Percentiles rank a stretch among this genome's conserved stretches.
Conservation (phyloP, 2,329 filamentous ascomycete species). For the Curvularia verruculosa region DNA sequence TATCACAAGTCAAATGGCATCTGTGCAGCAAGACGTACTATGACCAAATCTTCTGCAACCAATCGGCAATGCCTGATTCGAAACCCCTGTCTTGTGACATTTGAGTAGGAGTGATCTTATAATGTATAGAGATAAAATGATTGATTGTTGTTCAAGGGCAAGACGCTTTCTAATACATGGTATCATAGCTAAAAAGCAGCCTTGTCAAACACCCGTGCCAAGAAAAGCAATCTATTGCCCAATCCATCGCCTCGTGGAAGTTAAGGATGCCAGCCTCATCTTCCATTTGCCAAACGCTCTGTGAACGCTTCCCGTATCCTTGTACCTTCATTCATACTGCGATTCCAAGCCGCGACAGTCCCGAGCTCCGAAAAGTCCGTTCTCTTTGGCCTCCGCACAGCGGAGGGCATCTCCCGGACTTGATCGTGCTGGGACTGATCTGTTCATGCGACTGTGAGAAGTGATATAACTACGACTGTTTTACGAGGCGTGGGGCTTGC, state of each 20-base stretch:
- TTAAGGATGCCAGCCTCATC: slow-evolving; percentile 34
- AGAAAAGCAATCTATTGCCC: slow-evolving; percentile 23
- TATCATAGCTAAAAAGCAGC: slow-evolving; percentile 15
- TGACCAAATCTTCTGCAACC: background rate
- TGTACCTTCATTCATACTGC: slow-evolving; percentile 29
- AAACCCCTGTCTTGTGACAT: too few species aligned
- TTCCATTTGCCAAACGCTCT: slow-evolving; percentile 26
- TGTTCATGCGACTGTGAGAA: slow-evolving; percentile 40
- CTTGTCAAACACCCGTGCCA: slow-evolving; percentile 22
- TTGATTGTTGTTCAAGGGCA: slow-evolving; percentile 12
- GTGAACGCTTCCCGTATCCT: slow-evolving; percentile 26
- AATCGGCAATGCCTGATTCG: background rate
- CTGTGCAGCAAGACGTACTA: background rate
- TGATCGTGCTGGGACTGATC: slow-evolving; percentile 17
- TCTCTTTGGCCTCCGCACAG: slow-evolving; percentile 13
- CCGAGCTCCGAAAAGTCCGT: slow-evolving; percentile 24
- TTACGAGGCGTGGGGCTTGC: slow-evolving; percentile 47
- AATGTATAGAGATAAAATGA: slow-evolving; percentile 4
- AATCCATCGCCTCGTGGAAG: slow-evolving; percentile 24
- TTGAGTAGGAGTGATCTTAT: background rate
- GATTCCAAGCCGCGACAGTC: slow-evolving; percentile 40
- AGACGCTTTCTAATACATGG: slow-evolving; percentile 9
- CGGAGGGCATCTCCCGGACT: slow-evolving; percentile 14
- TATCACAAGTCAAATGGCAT: background rate
- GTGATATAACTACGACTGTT: slow-evolving; percentile 19